phyloP scores from a whole-genome alignment of 192 early-diverging fungal genomes.

The Podila horticola region DNA sequence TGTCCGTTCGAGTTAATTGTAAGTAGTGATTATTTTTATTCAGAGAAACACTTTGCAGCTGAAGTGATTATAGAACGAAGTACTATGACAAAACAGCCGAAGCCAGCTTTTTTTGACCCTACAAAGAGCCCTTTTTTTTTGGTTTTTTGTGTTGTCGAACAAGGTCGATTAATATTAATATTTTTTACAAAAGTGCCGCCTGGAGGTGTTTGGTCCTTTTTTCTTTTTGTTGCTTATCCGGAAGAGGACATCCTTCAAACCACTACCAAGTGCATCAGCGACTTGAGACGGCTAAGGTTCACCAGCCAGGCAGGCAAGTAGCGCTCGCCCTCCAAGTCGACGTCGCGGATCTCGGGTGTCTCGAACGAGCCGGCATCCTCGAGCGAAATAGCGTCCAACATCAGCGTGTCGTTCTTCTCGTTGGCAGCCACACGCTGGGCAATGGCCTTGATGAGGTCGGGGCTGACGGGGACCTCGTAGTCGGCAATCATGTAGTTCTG shows the following conservation, averaged over 20 bases:
- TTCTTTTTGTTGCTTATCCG: too few relatives aligned
- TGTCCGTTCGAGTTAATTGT: too few relatives aligned
- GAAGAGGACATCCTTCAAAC: conserved; percentile 4
- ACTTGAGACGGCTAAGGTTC: conserved; percentile 46
- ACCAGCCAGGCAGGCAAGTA: conserved; percentile 59
- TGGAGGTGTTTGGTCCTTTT: too few relatives aligned
- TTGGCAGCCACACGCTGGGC: conserved; percentile 83
- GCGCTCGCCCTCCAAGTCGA: conserved; percentile 45
- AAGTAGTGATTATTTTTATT: too few relatives aligned
- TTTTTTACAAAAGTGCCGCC: too few relatives aligned
- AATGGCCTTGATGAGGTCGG: conserved; percentile 90
- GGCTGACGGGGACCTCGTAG: conserved; percentile 90
- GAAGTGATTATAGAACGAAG: too few relatives aligned
- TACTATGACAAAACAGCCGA: too few relatives aligned
- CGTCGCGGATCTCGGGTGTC: conserved; percentile 60
- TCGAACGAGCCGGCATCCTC: conserved; percentile 72
- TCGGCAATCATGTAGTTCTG: conserved; percentile 96
- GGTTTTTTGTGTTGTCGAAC: too few relatives aligned
- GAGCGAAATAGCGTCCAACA: conserved; percentile 84
- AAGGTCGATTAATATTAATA: too few relatives aligned
- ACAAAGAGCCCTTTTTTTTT: too few relatives aligned
- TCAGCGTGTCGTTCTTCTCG: conserved; percentile 90
- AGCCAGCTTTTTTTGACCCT: too few relatives aligned
- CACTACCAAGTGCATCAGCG: conserved; percentile 48
- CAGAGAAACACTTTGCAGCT: too few relatives aligned